Evolutionary conservation across 192 early-diverging fungal genomes (phyloP), one percentile per base, ranked within the genome.

Genomic region (Coemansia sp.): DNA sequence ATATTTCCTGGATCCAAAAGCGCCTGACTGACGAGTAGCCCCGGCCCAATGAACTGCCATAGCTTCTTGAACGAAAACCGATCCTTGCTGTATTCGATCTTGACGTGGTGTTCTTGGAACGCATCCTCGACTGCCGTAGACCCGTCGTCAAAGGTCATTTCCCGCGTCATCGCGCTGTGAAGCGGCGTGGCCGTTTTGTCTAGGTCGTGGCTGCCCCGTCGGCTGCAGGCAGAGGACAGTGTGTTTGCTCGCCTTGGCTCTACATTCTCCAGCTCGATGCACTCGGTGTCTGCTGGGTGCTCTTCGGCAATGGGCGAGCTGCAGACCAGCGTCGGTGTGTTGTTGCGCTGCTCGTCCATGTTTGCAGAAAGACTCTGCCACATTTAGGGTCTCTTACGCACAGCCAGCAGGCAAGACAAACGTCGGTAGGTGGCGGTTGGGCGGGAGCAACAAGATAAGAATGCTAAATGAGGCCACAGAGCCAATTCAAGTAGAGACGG

Each of bases 1-100:
- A 87, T 67, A 48, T 87, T 87, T 4, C 85, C 85, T 17, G 85
- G 85, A 52, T 87, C 85, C 5, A 87, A 64, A 43, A 84, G 79
- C 15, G 85, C 85, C 64, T 85, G 82, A 27, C 80, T 69, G 58
- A 78, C 67, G 10, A 78, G 61, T 33, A 72, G 48, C 20, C 85
- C 85, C 5, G 85, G 85, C 0, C 85, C 85, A 7, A 78, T 77
- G 56, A 84, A 87, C 19, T 64, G 68, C 73, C 78, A 75, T 4
- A 87, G 56, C 48, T 84, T 87, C 26, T 52, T 62, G 32, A 80
- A 65, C 28, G 82, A 85, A 50, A 85, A 87, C 6, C 57, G 26
- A 7, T 51, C 23, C 11, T 42, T 38, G 25, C 34, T 44, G 44
- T 67, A 67, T 22, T 68, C 61, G 20, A 74, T 62, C 55, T 74